Evolutionary conservation across 169 alveolate species (phyloP).

Genomic region (Plasmodium coatneyi): DNA sequence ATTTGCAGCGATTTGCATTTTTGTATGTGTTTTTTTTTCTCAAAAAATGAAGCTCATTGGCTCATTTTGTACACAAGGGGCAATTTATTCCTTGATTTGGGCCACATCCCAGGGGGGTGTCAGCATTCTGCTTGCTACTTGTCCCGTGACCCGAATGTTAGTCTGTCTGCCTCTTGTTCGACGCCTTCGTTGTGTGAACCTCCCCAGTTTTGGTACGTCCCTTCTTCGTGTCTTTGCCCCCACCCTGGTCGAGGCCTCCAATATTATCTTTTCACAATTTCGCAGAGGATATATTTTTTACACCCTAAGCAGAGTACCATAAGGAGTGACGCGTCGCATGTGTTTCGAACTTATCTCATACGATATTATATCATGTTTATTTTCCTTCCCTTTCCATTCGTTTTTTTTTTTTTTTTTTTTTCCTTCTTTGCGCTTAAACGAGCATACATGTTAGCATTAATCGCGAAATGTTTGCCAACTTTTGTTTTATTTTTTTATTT

Average conservation of each 20-base stretch:
- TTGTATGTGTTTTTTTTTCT: background rate
- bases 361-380: background rate
- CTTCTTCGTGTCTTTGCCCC: slow-evolving; percentile 5
- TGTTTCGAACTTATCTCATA: background rate
- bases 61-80: background rate
- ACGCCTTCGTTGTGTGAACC: background rate
- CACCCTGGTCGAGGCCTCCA: background rate
- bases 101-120: background rate
- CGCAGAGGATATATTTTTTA: slow-evolving; percentile 1
- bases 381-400: background rate
- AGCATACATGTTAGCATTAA: background rate
- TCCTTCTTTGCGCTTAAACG: background rate
- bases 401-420: background rate
- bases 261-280: slow-evolving; percentile 17
- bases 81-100: background rate
- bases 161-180: background rate
- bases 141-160: background rate
- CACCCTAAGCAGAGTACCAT: background rate
- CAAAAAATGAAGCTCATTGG: background rate
- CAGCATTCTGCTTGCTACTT: background rate
- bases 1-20: background rate
- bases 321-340: background rate
- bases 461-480: background rate
- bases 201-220: background rate
- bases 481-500: background rate